phyloP scores from a whole-genome alignment of 2,329 filamentous ascomycete genomes.

The Daldinia eschscholtzii region DNA sequence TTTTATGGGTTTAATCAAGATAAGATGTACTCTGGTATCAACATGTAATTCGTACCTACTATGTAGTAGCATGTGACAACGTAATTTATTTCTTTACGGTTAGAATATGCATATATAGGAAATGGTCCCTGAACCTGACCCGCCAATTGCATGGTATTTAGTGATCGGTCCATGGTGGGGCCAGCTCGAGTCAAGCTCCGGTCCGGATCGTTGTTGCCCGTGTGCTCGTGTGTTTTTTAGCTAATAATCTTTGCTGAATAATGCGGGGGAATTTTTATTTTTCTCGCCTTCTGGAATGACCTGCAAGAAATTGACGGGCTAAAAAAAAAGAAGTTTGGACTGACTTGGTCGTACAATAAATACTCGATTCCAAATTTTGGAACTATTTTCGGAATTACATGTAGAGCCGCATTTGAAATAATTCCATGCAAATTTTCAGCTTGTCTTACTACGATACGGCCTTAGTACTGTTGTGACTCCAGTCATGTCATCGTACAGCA shows the following conservation, averaged over 20 bases:
- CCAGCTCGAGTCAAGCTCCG: conserved; percentile 19
- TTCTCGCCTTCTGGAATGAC: conserved; percentile 27
- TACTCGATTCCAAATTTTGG: conserved; percentile 39
- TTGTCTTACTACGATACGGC: conserved; percentile 32
- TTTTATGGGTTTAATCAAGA: background rate
- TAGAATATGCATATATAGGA: conserved; percentile 10
- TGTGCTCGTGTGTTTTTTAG: background rate
- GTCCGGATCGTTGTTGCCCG: conserved; percentile 19
- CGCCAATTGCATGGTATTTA: conserved; percentile 13
- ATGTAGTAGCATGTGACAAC: conserved; percentile 9
- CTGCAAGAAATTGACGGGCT: conserved; percentile 17
- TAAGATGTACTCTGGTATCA: background rate
- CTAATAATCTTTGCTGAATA: conserved; percentile 35
- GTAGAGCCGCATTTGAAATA: conserved; percentile 41
- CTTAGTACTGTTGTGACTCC: conserved; percentile 1
- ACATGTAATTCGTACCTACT: background rate
- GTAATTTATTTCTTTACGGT: background rate
- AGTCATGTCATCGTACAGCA: conserved; percentile 23
- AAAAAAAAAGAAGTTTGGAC: background rate
- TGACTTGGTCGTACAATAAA: background rate
- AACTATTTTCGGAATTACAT: conserved; percentile 43
- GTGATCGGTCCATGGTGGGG: conserved; percentile 13
- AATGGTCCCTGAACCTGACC: conserved; percentile 7
- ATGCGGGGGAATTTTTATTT: conserved; percentile 33
- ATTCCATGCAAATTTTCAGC: conserved; percentile 14